Base-by-base conservation (phyloP, 2,329 filamentous ascomycete species). In the Diaporthe batatas region DNA sequence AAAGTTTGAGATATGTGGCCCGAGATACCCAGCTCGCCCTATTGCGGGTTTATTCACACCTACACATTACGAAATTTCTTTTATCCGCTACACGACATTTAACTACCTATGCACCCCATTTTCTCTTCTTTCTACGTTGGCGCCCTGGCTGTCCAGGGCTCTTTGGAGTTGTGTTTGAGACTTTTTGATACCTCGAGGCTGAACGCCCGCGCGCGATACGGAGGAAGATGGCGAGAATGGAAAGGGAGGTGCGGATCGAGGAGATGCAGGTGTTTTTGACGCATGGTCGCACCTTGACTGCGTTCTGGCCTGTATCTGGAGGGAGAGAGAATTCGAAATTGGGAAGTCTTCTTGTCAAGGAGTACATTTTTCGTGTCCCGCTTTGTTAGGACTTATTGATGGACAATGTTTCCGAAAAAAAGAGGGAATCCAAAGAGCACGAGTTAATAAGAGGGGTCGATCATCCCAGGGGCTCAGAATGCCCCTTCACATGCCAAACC, bases 1-100 rank as follows among this genome's bases (percentile, higher is more conserved):
- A 53, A 71, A 54, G 64, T 75, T 67, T 74, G 73, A 75, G 75
- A 77, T 65, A 75, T 75, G 77, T 74, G 74, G 73, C 79, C 74
- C 75, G 78, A 79, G 79, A 80, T 80, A 80, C 79, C 79, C 78
- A 74, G 76, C 77, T 77, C 75, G 73, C 69, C 76, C 74, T 74
- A 74, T 68, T 3, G 71, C 73, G 77, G 76, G 77, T 75, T 76
- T 75, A 75, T 75, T 77, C 71, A 75, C 72, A 42, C 55, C 29
- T 64, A 42, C 42, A 71, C 32, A 49, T 44, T 58, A 69, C 67
- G 51, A 47, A 68, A 47, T 69, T 44, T 55, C 47, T 67, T 71
- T 71, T n/a, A 55, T 64, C 58, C 57, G 32, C 47, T 70, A 70
- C 57, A 64, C 65, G 54, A 36, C 39, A 70, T 71, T 72, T 70